Conservation (phyloP, 2,329 filamentous ascomycete genomes). For the Diaporthe citrichinensis region DNA sequence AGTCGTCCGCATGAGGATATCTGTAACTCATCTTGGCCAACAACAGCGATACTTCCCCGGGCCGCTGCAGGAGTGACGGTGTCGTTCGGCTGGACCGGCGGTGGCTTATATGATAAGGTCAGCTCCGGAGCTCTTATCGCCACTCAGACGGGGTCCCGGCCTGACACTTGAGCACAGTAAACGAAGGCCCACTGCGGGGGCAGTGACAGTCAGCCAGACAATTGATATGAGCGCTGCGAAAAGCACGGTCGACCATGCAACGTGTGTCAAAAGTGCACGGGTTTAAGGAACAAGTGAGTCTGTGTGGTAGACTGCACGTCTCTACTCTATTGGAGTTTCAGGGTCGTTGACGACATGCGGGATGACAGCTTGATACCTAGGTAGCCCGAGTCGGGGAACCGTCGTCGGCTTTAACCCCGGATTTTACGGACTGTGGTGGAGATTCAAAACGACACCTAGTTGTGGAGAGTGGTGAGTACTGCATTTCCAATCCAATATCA, state of each 20-base stretch:
- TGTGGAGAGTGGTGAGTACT: background rate
- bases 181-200: constrained; percentile 7
- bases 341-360: constrained; percentile 40
- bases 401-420: constrained; percentile 33
- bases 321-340: background rate
- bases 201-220: constrained; percentile 15
- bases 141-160: constrained; percentile 1
- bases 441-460: background rate
- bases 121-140: constrained; percentile 37
- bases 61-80: background rate
- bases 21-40: constrained; percentile 38
- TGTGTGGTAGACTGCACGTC: background rate
- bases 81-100: constrained; percentile 10
- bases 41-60: background rate
- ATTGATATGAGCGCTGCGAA: background rate
- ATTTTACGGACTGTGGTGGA: constrained; percentile 24
- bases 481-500: background rate
- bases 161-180: background rate
- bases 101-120: constrained; percentile 36
- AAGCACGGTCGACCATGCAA: background rate
- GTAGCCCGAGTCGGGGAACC: constrained; percentile 1
- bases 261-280: background rate
- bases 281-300: background rate
- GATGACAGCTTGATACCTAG: constrained; percentile 12
- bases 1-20: constrained; percentile 40